Evolutionary conservation across 164 flowering plant genomes (phyloP).

Genomic region (Paratinospora sagittata): DNA sequence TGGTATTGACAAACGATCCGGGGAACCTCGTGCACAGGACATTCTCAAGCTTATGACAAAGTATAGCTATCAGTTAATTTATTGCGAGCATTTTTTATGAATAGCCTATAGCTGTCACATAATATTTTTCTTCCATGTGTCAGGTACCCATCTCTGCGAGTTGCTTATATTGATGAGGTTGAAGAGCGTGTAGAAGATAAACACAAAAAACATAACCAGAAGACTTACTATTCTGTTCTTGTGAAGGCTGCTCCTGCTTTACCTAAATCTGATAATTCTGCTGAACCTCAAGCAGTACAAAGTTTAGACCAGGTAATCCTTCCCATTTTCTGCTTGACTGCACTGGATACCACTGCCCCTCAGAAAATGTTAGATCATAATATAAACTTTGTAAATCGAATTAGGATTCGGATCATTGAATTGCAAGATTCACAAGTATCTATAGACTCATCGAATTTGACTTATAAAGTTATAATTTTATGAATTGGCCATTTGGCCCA

Average conservation of each 20-base stretch:
- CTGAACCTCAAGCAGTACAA: constrained; percentile 59
- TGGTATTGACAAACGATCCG: constrained; percentile 68
- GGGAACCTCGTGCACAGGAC: constrained; percentile 57
- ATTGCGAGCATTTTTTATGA: neutral
- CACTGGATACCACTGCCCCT: too few species aligned
- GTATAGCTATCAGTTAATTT: constrained; percentile 20
- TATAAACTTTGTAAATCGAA: too few species aligned
- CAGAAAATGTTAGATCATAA: too few species aligned
- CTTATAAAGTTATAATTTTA: neutral
- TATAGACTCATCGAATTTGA: neutral
- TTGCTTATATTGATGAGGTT: constrained; percentile 95
- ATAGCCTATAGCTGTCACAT: neutral
- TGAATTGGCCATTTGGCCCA: too few species aligned
- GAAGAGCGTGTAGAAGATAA: constrained; percentile 69
- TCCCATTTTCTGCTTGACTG: neutral
- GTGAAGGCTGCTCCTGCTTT: constrained; percentile 80
- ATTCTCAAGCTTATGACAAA: constrained; percentile 60
- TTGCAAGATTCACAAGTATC: neutral
- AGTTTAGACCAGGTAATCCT: constrained; percentile 72
- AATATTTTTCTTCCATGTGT: constrained; percentile 7
- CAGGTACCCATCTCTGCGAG: constrained; percentile 94
- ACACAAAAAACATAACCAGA: constrained; percentile 52
- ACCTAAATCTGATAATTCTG: constrained; percentile 54
- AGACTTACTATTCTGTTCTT: constrained; percentile 74
- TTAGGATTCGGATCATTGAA: neutral